Evolutionary conservation across 2,329 filamentous ascomycete genomes (phyloP).

Genomic region (Mycosphaerella sp.): DNA sequence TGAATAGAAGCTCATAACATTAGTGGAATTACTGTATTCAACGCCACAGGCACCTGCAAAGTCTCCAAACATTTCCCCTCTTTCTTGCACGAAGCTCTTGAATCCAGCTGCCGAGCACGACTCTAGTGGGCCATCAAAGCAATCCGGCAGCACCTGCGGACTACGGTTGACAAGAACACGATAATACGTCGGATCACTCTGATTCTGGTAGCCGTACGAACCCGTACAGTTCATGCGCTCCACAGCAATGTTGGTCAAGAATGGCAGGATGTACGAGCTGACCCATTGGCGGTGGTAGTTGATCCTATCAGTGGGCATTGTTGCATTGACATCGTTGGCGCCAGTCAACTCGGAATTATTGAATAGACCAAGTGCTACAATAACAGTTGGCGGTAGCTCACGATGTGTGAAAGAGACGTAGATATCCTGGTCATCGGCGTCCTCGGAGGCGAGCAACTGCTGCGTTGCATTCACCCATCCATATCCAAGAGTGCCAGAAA

Average conservation of each 20-base stretch:
- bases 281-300: slow-evolving; percentile 60
- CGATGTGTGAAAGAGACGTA: slow-evolving; percentile 65
- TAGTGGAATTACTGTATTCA: slow-evolving; percentile 40
- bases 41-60: slow-evolving; percentile 41
- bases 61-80: slow-evolving; percentile 40
- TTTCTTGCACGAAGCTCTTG: slow-evolving; percentile 37
- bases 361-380: slow-evolving; percentile 62
- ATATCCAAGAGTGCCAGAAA: slow-evolving; percentile 54
- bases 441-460: slow-evolving; percentile 42
- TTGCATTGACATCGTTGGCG: slow-evolving; percentile 51
- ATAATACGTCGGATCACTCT: slow-evolving; percentile 38
- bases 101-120: slow-evolving; percentile 45
- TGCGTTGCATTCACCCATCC: slow-evolving; percentile 62
- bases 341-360: slow-evolving; percentile 57
- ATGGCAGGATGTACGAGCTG: slow-evolving; percentile 57
- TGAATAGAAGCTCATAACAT: slow-evolving; percentile 31
- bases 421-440: slow-evolving; percentile 49
- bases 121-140: slow-evolving; percentile 46
- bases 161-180: slow-evolving; percentile 47
- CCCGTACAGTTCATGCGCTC: slow-evolving; percentile 56
- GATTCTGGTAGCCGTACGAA: slow-evolving; percentile 49
- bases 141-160: slow-evolving; percentile 45
- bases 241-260: slow-evolving; percentile 60
- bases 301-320: slow-evolving; percentile 57
- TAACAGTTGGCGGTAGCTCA: slow-evolving; percentile 59